Evolutionary conservation across 345 rosid species (phyloP), one percentile per base, ranked within the genome.

Genomic region (Nasturtium officinale): DNA sequence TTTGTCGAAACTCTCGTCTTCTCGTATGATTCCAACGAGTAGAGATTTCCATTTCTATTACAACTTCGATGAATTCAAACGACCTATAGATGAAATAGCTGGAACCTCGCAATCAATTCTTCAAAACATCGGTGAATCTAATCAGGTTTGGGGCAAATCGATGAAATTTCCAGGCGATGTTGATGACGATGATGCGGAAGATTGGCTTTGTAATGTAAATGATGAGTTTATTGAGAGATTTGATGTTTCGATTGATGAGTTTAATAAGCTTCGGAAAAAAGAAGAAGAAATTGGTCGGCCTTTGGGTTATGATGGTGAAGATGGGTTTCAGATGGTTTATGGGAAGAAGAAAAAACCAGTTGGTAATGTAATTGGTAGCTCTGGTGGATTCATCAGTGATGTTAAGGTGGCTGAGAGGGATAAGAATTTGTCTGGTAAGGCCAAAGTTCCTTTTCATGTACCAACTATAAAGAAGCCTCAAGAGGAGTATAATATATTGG

Each of bases 361-460:
- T 2, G 28, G 35, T 59, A 48, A 65, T 48, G 79, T 38, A 28
- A 47, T 52, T 11, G n/a, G 40, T 70, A 67, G 73, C 65, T 26
- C 62, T 2, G 53, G 53, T 75, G 54, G 69, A 3, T 75, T 40
- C 0, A 0, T 52, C 56, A 18, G 53, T 68, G 84, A 78, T 61
- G 97, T 87, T 54, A 89, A 82, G 83, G 84, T 91, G 71, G 82
- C 81, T 61, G 82, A 77, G 75, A 75, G 80, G 65, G 87, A 77
- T 53, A 80, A 73, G 77, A 79, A 73, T 35, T 79, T 43, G 21
- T 73, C 82, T 16, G 85, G 73, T 68, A 92, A 86, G 69, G 81
- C 86, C 0, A 95, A 86, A 77, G 86, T 91, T 8, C 86, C 97
- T 37, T 95, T 89, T 79, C 99, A 95, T 77, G 78, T 95, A 61